These are phyloP conservation scores for Staphylotrichum longicolle DNA, from an alignment of 495 filamentous ascomycete species.

Conservation along the genomic window DNA sequence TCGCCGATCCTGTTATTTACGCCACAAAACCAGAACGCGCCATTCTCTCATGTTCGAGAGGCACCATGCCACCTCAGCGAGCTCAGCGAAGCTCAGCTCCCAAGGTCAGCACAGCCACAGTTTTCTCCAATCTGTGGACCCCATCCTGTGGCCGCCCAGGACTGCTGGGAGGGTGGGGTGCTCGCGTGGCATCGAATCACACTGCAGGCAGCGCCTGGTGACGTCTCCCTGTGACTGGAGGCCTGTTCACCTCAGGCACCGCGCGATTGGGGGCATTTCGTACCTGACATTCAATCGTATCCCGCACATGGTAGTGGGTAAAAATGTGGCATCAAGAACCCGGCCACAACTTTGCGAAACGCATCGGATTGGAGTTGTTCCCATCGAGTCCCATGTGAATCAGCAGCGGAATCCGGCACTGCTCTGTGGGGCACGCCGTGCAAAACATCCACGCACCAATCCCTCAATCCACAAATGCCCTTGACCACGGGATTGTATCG, in stretches of 20 bases:
- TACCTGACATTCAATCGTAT: too few species aligned
- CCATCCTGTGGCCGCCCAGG: not conserved
- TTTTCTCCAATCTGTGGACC: not conserved
- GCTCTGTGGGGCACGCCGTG: not conserved
- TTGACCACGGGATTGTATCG: not conserved
- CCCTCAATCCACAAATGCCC: not conserved
- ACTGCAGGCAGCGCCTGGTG: slow-evolving; percentile 4
- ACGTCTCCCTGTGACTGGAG: slow-evolving; percentile 12
- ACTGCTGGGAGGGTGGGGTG: not conserved
- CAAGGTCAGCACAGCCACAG: not conserved
- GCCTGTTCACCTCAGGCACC: slow-evolving; percentile 1
- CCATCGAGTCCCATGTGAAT: not conserved
- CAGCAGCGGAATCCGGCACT: not conserved
- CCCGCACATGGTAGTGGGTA: too few species aligned
- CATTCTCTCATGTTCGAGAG: too few species aligned
- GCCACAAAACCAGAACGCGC: too few species aligned
- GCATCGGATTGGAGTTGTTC: not conserved
- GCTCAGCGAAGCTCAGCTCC: too few species aligned
- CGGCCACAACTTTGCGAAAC: too few species aligned
- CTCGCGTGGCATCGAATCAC: slow-evolving; percentile 21
- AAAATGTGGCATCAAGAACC: too few species aligned
- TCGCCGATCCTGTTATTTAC: too few species aligned
- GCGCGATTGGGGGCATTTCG: too few species aligned
- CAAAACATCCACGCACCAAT: too few species aligned
- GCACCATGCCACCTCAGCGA: too few species aligned